phyloP scores from a whole-genome alignment of 768 basidiomycete genomes.

The Tulasnella sp. region DNA sequence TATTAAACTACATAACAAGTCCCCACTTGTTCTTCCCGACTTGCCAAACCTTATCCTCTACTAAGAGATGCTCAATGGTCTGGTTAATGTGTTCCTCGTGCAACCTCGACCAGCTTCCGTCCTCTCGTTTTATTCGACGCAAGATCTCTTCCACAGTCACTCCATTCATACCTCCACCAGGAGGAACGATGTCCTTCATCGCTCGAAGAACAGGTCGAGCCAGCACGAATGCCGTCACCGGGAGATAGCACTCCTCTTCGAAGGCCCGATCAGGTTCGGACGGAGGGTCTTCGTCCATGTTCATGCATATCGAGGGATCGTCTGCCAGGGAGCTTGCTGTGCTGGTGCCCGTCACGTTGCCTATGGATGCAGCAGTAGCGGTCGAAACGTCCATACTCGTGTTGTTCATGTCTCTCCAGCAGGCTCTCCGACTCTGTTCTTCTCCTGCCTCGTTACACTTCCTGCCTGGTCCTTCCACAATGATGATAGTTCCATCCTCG shows the following conservation, averaged over 20 bases:
- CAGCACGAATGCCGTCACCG: slow-evolving; percentile 44
- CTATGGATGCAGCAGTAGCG: slow-evolving; percentile 20
- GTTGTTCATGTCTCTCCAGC: slow-evolving; percentile 36
- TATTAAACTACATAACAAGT: slow-evolving; percentile 11
- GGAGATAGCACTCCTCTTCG: slow-evolving; percentile 56
- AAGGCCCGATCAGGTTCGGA: slow-evolving; percentile 42
- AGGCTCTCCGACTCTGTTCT: slow-evolving; percentile 20
- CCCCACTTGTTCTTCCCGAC: slow-evolving; percentile 29
- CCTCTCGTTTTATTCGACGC: slow-evolving; percentile 34
- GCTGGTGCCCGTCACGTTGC: slow-evolving; percentile 19
- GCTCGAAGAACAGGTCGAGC: slow-evolving; percentile 36
- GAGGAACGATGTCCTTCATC: slow-evolving; percentile 28
- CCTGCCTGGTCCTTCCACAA: slow-evolving; percentile 56
- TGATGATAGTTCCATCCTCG: slow-evolving; percentile 59
- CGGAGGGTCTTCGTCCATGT: slow-evolving; percentile 30
- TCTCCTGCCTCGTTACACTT: slow-evolving; percentile 20
- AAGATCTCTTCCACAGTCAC: slow-evolving; percentile 39
- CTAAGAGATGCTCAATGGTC: slow-evolving; percentile 38
- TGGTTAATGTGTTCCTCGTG: slow-evolving; percentile 56
- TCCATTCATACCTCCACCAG: slow-evolving; percentile 17
- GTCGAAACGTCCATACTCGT: slow-evolving; percentile 24
- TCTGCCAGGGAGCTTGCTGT: slow-evolving; percentile 23
- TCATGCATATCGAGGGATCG: slow-evolving; percentile 19
- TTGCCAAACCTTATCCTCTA: slow-evolving; percentile 26
- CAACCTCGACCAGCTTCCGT: slow-evolving; percentile 54